Conservation (phyloP, 176 grass and related monocot species). For the sorghum (Sorghum bicolor) region Sorghum_bicolor_NCBIv3 NC_012877.2:51765001-51765500, state of each 20-base stretch:
- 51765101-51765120: conserved; percentile 6
- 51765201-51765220: background rate
- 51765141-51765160: background rate
- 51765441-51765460: conserved; percentile 59
- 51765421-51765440: background rate
- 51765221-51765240: background rate
- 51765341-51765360: background rate
- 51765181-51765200: background rate
- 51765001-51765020: background rate
- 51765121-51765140: background rate
- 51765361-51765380: conserved; percentile 5
- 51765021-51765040: background rate
- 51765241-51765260: background rate
- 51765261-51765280: background rate
- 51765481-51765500: conserved; percentile 79
- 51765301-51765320: background rate
- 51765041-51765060: background rate
- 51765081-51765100: conserved; percentile 12
- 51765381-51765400: background rate
- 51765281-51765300: background rate
- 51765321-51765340: background rate
- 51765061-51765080: background rate
- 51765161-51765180: background rate
- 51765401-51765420: background rate
- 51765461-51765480: conserved; percentile 69